Base-by-base conservation (phyloP, 108 stramenopile species). In the Cyclotella baltica region DNA sequence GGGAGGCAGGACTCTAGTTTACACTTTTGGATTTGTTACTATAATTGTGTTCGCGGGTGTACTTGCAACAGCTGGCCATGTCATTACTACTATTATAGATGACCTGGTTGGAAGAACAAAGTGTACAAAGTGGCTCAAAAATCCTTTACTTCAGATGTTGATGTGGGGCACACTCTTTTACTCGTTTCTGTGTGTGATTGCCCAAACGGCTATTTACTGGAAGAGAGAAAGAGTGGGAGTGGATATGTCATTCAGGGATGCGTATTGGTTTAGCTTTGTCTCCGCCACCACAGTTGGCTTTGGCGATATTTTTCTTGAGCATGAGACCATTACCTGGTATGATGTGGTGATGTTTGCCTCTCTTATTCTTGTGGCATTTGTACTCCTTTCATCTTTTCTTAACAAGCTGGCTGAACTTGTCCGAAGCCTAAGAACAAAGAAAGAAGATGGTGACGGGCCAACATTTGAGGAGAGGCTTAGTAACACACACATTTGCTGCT, bases 41-140 rank as follows among this genome's bases (percentile, higher is more conserved):
- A 80, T 91, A 16, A 52, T 91, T 31, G 15, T 72, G 8, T 91
- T 88, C 73, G 85, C 75, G n/a, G 61, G 55, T 16, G 50, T 91
- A 27, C 47, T 86, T 20, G 77, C 59, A 35, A 20, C 52, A 16
- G 86, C 83, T 22, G 87, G 87, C 40, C 68, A 73, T 38, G 67
- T 90, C 40, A 15, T 85, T 15, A 55, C 75, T 1, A 59, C 72
- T 23, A 72, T 88, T 23, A 37, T 83, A 35, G 83, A 88, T 56
- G 86, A 90, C 53, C n/a, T 67, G 6, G 22, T 75, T 13, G 6
- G 11, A 5, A 66, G 37, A 66, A 30, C 58, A 31, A 30, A 33
- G 8, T 52, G 51, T 20, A 6, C 31, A 8, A 59, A 59, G 18
- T 66, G 38, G 43, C 37, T 43, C 11, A 8, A 28, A 8, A 66